These are phyloP conservation scores for Penicillium alfredii DNA, from an alignment of 495 filamentous ascomycete species.

Conservation along the genomic window DNA sequence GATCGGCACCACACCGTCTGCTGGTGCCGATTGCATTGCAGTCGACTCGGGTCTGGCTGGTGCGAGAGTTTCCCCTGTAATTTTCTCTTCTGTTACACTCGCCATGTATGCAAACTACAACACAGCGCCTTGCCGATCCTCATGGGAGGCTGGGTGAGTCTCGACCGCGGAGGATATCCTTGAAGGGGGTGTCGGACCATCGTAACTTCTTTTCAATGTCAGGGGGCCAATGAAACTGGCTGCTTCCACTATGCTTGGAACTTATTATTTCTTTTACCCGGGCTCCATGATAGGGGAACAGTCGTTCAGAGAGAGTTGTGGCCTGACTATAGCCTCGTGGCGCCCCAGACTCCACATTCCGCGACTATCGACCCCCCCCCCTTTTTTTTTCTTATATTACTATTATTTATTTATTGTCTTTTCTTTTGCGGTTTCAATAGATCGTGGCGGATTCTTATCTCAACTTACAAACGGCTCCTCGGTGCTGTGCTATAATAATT, in stretches of 20 bases:
- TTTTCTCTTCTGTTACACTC: slow-evolving; percentile 2
- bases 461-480: slow-evolving; percentile 4
- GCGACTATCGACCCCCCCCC: slow-evolving; percentile 13
- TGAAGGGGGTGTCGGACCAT: slow-evolving; percentile 5
- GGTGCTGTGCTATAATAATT: slow-evolving; percentile 14
- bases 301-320: slow-evolving; percentile 2
- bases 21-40: too few species aligned
- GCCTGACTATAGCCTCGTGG: slow-evolving; percentile 11
- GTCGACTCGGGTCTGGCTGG: too few species aligned
- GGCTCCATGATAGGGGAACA: slow-evolving; percentile 19
- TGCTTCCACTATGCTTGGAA: too few species aligned
- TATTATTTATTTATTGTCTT: too few species aligned
- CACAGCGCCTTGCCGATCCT: slow-evolving; percentile 6
- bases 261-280: too few species aligned
- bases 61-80: too few species aligned
- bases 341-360: slow-evolving; percentile 19
- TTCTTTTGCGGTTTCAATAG: too few species aligned
- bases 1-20: too few species aligned
- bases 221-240: too few species aligned
- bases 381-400: slow-evolving; percentile 3
- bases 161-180: slow-evolving; percentile 7
- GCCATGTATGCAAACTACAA: too few species aligned
- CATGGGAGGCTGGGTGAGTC: slow-evolving; percentile 6
- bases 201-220: too few species aligned
- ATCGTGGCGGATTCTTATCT: slow-evolving; percentile 4